A percentile compares a stretch with the other conserved stretches of the same genome.
These are phyloP conservation scores for Phytophthora brassicae DNA, from an alignment of 352 stramenopile species.

Conservation along the genomic window DNA sequence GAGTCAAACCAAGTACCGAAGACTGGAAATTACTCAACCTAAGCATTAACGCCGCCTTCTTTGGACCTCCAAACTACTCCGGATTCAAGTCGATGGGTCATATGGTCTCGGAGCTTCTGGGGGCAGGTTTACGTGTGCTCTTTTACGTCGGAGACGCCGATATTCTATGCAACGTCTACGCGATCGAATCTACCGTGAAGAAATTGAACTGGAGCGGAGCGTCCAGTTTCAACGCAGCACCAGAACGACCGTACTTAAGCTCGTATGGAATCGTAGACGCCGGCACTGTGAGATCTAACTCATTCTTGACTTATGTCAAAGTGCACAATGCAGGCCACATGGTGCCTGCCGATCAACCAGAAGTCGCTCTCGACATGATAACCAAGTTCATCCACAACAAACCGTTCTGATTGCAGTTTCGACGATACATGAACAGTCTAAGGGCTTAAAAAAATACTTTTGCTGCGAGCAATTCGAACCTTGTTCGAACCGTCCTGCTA, in stretches of 20 bases:
- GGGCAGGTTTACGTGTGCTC: slow-evolving; percentile 24
- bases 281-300: slow-evolving; percentile 33
- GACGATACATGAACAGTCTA: too few species aligned
- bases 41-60: slow-evolving; percentile 89
- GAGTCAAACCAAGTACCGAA: slow-evolving; percentile 28
- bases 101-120: slow-evolving; percentile 22
- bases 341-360: slow-evolving; percentile 51
- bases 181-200: slow-evolving; percentile 31
- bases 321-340: slow-evolving; percentile 58
- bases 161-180: slow-evolving; percentile 43
- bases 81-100: slow-evolving; percentile 55
- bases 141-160: slow-evolving; percentile 36
- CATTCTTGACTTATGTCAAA: slow-evolving; percentile 43
- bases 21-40: slow-evolving; percentile 90
- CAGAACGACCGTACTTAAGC: slow-evolving; percentile 8
- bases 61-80: slow-evolving; percentile 15
- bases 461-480: too few species aligned
- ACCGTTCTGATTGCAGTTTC: too few species aligned
- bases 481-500: too few species aligned
- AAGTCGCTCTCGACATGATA: slow-evolving; percentile 52
- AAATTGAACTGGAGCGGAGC: slow-evolving; percentile 36
- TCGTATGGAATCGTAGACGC: slow-evolving; percentile 1
- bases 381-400: slow-evolving; percentile 47
- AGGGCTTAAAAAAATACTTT: too few species aligned
- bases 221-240: slow-evolving; percentile 18